Conservation (phyloP, 768 basidiomycete genomes). For the Pisolithus tinctorius region DNA sequence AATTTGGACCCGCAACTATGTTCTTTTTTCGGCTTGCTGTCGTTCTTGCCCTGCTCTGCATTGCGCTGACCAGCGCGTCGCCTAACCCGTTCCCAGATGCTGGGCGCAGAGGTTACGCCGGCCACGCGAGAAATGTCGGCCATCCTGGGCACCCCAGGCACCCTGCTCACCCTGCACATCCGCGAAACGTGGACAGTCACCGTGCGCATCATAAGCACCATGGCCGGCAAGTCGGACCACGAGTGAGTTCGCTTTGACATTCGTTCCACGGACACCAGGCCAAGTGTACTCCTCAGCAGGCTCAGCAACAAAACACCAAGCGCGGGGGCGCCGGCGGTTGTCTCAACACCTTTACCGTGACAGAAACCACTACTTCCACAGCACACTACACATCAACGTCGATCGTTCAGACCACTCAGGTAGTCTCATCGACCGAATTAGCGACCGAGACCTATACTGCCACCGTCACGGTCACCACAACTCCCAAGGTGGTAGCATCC, state of each 20-base stretch:
- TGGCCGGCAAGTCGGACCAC: too few relatives aligned
- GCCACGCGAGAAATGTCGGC: background rate
- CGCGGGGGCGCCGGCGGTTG: background rate
- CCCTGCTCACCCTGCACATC: background rate
- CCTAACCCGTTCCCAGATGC: background rate
- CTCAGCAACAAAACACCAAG: background rate
- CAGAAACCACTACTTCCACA: background rate
- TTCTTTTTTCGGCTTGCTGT: background rate
- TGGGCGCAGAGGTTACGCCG: background rate
- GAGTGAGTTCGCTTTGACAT: too few relatives aligned
- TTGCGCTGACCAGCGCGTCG: background rate
- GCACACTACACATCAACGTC: background rate
- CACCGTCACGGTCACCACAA: background rate
- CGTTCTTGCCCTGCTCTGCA: slow-evolving; percentile 1
- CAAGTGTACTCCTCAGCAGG: background rate
- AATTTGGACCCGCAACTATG: background rate
- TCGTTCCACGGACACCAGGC: background rate
- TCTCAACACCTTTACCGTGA: background rate
- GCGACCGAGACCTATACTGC: slow-evolving; percentile 1
- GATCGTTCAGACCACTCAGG: background rate
- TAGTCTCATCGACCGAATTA: background rate
- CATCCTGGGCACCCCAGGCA: background rate
- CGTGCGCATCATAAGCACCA: too few relatives aligned
- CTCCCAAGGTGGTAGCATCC: too few relatives aligned
- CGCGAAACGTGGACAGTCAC: too few relatives aligned